phyloP scores from a whole-genome alignment of 1,139 yeast species.

The Groenewaldozyma auringiensis region DNA sequence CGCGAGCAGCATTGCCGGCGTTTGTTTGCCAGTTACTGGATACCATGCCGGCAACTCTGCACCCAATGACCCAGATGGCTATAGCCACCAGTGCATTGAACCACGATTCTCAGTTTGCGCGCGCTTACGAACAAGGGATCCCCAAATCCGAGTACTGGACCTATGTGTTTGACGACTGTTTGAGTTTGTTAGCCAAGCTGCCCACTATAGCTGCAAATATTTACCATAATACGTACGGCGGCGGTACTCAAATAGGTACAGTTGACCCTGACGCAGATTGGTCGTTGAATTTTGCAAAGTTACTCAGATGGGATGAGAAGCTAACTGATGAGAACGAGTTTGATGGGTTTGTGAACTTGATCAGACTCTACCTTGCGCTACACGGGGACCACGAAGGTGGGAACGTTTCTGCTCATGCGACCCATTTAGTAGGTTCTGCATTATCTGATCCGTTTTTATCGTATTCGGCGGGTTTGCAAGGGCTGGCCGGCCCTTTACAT shows the following conservation, averaged over 20 bases:
- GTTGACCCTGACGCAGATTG: constrained; percentile 76
- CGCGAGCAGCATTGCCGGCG: constrained; percentile 73
- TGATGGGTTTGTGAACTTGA: constrained; percentile 76
- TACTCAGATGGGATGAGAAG: constrained; percentile 54
- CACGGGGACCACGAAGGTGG: constrained; percentile 99
- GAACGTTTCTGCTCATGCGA: constrained; percentile 96
- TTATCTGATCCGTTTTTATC: constrained; percentile 91
- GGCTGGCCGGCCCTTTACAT: constrained; percentile 97
- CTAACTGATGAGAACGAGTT: constrained; percentile 43
- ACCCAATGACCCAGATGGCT: constrained; percentile 97
- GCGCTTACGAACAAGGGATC: constrained; percentile 85
- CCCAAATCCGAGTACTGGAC: constrained; percentile 88
- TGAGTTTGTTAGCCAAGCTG: constrained; percentile 82
- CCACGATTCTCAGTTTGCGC: constrained; percentile 83
- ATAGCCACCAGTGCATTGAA: constrained; percentile 89
- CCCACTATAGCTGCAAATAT: constrained; percentile 92
- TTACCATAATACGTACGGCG: constrained; percentile 84
- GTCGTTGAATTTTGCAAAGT: constrained; percentile 78
- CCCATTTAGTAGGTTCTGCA: constrained; percentile 96
- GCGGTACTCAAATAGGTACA: constrained; percentile 56
- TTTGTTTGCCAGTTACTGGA: constrained; percentile 78
- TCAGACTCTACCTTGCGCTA: constrained; percentile 88
- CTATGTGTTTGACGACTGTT: constrained; percentile 82
- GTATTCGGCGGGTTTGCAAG: constrained; percentile 92
- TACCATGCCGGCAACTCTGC: constrained; percentile 74